Conservation (phyloP, 768 basidiomycete genomes). For the Cystobasidiopsis lactophilus region DNA sequence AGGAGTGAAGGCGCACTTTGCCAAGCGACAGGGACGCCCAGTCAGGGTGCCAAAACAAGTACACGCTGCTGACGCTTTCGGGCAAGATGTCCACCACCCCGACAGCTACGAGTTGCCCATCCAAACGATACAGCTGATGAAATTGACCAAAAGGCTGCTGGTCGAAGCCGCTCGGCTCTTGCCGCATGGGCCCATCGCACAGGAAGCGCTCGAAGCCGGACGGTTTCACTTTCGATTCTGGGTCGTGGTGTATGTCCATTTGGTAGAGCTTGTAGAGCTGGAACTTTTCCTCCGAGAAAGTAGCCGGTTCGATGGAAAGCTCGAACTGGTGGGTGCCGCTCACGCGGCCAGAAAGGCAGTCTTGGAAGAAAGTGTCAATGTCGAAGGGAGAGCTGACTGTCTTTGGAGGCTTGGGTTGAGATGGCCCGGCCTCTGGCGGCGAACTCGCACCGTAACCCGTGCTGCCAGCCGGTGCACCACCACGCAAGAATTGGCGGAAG, state of each 20-base stretch:
- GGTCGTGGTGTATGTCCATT: slow-evolving; percentile 49
- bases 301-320: slow-evolving; percentile 42
- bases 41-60: slow-evolving; percentile 64
- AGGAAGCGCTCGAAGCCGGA: slow-evolving; percentile 36
- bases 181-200: slow-evolving; percentile 51
- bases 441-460: slow-evolving; percentile 23
- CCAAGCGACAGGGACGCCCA: slow-evolving; percentile 54
- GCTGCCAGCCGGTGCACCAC: slow-evolving; percentile 23
- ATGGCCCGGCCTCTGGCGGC: slow-evolving; percentile 27
- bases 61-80: slow-evolving; percentile 53
- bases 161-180: slow-evolving; percentile 39
- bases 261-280: slow-evolving; percentile 53
- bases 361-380: background rate
- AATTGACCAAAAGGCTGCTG: slow-evolving; percentile 61
- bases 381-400: slow-evolving; percentile 6
- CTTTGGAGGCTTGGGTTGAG: slow-evolving; percentile 36
- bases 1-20: slow-evolving; percentile 40
- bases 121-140: slow-evolving; percentile 67
- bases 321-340: slow-evolving; percentile 30
- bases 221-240: slow-evolving; percentile 23
- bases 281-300: slow-evolving; percentile 62
- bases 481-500: slow-evolving; percentile 51
- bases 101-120: slow-evolving; percentile 61
- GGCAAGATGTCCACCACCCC: slow-evolving; percentile 80
- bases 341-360: slow-evolving; percentile 24